phyloP scores from a whole-genome alignment of 2,329 filamentous ascomycete genomes.

The Fusarium nurragi region DNA sequence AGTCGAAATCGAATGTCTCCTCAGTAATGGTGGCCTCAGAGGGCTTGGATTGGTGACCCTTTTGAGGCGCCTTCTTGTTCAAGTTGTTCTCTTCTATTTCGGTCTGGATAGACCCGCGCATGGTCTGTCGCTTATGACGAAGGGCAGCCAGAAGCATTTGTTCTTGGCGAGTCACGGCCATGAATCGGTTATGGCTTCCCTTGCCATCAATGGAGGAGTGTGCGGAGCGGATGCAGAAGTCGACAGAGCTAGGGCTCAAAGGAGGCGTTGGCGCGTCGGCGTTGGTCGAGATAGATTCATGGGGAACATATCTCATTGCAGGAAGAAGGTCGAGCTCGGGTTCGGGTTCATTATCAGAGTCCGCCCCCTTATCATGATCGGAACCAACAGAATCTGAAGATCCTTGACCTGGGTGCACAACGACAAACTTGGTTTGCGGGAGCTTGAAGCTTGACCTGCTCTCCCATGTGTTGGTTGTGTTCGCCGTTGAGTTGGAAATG shows the following conservation, averaged over 20 bases:
- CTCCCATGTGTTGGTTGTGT: constrained; percentile 48
- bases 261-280: constrained; percentile 60
- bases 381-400: constrained; percentile 39
- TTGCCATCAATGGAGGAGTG: constrained; percentile 50
- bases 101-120: constrained; percentile 59
- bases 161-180: constrained; percentile 67
- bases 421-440: constrained; percentile 54
- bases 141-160: constrained; percentile 67
- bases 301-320: constrained; percentile 29
- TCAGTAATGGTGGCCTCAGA: constrained; percentile 47
- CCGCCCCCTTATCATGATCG: constrained; percentile 25
- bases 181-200: constrained; percentile 55
- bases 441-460: constrained; percentile 46
- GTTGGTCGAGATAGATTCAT: constrained; percentile 41
- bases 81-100: constrained; percentile 52
- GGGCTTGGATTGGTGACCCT: constrained; percentile 42
- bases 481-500: constrained; percentile 52
- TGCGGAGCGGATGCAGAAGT: constrained; percentile 57
- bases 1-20: constrained; percentile 48
- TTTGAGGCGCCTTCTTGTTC: constrained; percentile 18
- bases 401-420: constrained; percentile 48
- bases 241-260: constrained; percentile 61
- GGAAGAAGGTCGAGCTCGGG: constrained; percentile 27
- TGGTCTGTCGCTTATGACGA: constrained; percentile 64
- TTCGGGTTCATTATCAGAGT: constrained; percentile 27